phyloP scores from a whole-genome alignment of 352 stramenopile genomes.

The Globisporangium lucens region DNA sequence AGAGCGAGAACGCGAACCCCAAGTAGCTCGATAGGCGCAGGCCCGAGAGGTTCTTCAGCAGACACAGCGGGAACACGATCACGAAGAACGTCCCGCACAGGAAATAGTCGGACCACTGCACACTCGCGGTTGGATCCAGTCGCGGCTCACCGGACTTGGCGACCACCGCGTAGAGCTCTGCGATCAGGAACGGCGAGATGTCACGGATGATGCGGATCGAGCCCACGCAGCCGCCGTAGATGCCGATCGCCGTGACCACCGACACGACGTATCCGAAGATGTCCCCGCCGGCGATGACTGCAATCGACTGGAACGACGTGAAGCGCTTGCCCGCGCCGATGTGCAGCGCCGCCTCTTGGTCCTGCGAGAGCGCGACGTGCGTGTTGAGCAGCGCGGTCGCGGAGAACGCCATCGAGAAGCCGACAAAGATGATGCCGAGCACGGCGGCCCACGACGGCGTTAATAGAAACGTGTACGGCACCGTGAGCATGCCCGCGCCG shows the following conservation, averaged over 20 bases:
- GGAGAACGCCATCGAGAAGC: slow-evolving; percentile 50
- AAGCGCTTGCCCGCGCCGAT: slow-evolving; percentile 51
- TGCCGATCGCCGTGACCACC: slow-evolving; percentile 58
- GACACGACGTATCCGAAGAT: slow-evolving; percentile 59
- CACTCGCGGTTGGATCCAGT: slow-evolving; percentile 7
- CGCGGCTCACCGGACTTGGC: not conserved
- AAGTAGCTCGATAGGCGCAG: slow-evolving; percentile 71
- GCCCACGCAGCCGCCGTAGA: slow-evolving; percentile 70
- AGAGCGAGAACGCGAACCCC: slow-evolving; percentile 64
- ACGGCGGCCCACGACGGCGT: slow-evolving; percentile 41
- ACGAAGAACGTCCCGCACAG: slow-evolving; percentile 48
- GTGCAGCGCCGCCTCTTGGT: slow-evolving; percentile 40
- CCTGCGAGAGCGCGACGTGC: slow-evolving; percentile 47
- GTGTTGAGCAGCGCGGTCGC: slow-evolving; percentile 55
- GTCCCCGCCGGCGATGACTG: slow-evolving; percentile 45
- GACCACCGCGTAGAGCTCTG: slow-evolving; percentile 16
- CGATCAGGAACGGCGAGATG: slow-evolving; percentile 60
- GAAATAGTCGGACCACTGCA: slow-evolving; percentile 39
- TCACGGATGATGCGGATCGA: slow-evolving; percentile 69
- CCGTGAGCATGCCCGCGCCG: slow-evolving; percentile 61
- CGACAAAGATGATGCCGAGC: slow-evolving; percentile 43
- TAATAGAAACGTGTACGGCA: slow-evolving; percentile 72
- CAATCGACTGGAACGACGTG: slow-evolving; percentile 65
- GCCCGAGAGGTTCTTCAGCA: slow-evolving; percentile 68
- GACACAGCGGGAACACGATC: slow-evolving; percentile 63